Percentiles rank a stretch among this genome's conserved stretches.
Conservation (phyloP, 1,284 basidiomycete genomes). For the Leccinum pachyderme region DNA sequence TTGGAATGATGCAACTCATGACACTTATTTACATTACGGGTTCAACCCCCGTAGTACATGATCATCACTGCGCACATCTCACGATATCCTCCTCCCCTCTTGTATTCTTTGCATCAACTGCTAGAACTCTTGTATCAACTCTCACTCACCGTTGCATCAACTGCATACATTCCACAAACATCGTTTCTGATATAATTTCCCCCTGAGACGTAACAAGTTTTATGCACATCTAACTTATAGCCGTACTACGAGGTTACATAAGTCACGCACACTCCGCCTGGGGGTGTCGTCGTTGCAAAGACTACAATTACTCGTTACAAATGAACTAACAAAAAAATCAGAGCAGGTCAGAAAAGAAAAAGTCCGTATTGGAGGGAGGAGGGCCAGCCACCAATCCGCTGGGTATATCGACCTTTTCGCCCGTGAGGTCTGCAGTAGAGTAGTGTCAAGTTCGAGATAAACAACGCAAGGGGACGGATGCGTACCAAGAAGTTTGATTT, state of each 20-base stretch:
- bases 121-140: slow-evolving; percentile 23
- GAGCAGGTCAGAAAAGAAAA: slow-evolving; percentile 77
- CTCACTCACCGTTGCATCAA: slow-evolving; percentile 38
- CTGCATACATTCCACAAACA: slow-evolving; percentile 33
- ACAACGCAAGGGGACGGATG: slow-evolving; percentile 12
- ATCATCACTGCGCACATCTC: slow-evolving; percentile 16
- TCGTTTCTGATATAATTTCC: slow-evolving; percentile 17
- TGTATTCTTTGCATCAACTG: slow-evolving; percentile 44
- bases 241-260: slow-evolving; percentile 7
- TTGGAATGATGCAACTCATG: slow-evolving; percentile 26
- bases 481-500: slow-evolving; percentile 87
- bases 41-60: slow-evolving; percentile 65
- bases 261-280: neutral
- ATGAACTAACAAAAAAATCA: slow-evolving; percentile 4
- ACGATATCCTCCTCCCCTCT: slow-evolving; percentile 18
- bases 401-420: slow-evolving; percentile 91
- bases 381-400: slow-evolving; percentile 66
- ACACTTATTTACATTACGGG: slow-evolving; percentile 44
- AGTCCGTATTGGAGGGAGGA: slow-evolving; percentile 79
- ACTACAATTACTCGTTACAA: slow-evolving; percentile 13
- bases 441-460: slow-evolving; percentile 1
- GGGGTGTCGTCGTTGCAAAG: neutral
- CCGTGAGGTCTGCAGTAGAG: slow-evolving; percentile 69
- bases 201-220: slow-evolving; percentile 20
- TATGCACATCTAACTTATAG: slow-evolving; percentile 26